phyloP scores from a whole-genome alignment of 345 rosid genomes.

The Zanthoxylum bungeanum region DNA sequence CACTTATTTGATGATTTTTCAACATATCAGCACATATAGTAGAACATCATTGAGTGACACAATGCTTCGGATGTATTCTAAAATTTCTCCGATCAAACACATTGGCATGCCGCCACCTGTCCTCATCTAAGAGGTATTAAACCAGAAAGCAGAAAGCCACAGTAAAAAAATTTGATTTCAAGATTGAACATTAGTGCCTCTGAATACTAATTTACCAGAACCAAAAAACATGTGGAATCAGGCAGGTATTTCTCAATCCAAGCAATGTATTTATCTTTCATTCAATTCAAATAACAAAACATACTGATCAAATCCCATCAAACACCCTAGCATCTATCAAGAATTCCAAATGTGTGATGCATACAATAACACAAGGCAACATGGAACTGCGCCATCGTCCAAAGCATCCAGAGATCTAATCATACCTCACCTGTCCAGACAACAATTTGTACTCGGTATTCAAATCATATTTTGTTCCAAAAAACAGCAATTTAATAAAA shows the following conservation, averaged over 20 bases:
- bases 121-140: too few species aligned
- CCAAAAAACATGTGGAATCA: neutral
- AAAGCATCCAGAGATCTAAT: neutral
- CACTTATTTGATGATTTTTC: too few species aligned
- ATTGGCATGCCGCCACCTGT: too few species aligned
- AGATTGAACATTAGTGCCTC: too few species aligned
- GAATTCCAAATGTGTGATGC: neutral
- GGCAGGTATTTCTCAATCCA: neutral
- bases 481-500: neutral
- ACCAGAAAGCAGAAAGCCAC: neutral
- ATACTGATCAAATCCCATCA: neutral
- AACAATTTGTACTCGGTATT: neutral
- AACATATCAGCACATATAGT: too few species aligned
- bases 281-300: neutral
- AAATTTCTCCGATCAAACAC: too few species aligned
- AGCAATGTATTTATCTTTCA: neutral
- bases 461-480: neutral
- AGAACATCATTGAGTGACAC: too few species aligned
- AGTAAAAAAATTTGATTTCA: neutral
- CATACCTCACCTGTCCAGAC: conserved; percentile 21
- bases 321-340: neutral
- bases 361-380: neutral
- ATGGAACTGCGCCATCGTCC: neutral
- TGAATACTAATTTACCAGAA: neutral
- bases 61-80: too few species aligned